Evolutionary conservation across 257 asterid species (phyloP).

Genomic region (Leonotis leonurus): DNA sequence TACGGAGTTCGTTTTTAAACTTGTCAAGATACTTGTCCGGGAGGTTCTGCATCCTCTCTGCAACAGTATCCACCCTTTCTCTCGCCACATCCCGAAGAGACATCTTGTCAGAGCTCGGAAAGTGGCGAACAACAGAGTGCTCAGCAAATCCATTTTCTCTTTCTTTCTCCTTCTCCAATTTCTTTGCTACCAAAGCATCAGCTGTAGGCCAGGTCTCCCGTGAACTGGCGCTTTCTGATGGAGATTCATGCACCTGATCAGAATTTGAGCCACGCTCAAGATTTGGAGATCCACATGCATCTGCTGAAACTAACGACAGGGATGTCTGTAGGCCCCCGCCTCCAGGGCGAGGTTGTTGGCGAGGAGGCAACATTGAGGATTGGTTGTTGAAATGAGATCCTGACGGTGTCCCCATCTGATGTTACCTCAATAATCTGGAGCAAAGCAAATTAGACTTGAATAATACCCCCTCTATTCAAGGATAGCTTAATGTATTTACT

Average conservation of each 20-base stretch:
- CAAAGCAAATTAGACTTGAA: no score
- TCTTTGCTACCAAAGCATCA: conserved; percentile 57
- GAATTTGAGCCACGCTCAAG: conserved; percentile 76
- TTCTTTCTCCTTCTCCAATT: conserved; percentile 58
- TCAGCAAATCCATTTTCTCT: conserved; percentile 65
- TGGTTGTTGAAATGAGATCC: conserved; percentile 70
- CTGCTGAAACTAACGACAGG: conserved; percentile 67
- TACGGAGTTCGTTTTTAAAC: conserved; percentile 72
- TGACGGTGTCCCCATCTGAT: conserved; percentile 57
- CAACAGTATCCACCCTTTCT: conserved; percentile 64
- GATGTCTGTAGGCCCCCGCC: conserved; percentile 65
- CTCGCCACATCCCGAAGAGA: conserved; percentile 71
- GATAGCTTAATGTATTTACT: no score
- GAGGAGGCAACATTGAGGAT: conserved; percentile 88
- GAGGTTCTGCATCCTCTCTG: conserved; percentile 81
- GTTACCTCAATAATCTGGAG: conserved; percentile 16
- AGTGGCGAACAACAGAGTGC: conserved; percentile 62
- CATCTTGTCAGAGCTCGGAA: conserved; percentile 61
- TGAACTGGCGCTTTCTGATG: conserved; percentile 93
- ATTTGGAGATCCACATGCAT: conserved; percentile 76
- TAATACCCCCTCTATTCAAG: no score
- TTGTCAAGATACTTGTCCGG: conserved; percentile 78
- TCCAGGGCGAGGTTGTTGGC: conserved; percentile 74
- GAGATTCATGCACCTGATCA: conserved; percentile 77
- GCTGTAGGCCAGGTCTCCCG: conserved; percentile 91